Base-by-base conservation (phyloP, 495 filamentous ascomycete species). In the Cercophora scortea region DNA sequence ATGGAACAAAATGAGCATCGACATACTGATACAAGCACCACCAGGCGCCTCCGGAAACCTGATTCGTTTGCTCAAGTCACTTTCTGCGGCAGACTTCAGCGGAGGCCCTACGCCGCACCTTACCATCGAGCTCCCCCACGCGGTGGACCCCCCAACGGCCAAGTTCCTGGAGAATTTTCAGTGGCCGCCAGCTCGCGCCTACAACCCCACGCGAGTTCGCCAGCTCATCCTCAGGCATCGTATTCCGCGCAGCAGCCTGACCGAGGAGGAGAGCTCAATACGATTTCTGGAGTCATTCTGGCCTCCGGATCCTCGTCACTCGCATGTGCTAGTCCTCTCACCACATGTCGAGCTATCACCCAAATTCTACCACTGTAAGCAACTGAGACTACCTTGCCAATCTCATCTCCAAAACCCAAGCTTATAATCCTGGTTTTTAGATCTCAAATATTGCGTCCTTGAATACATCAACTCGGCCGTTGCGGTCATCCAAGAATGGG, bases 221-320 rank as follows among this genome's bases (percentile, higher is more conserved):
- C 62, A 79, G 51, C 74, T 93, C 10, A 83, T 79, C 4, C 68
- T 95, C n/a, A 77, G 86, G 32, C 87, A 84, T 60, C 86, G 84
- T 25, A 82, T 94, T 32, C 71, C 76, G 8, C 72, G 71, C 18
- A 69, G 72, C 47, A 69, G 65, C 34, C 53, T 82, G 48, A 78
- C 75, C 42, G 73, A 78, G 58, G 73, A 83, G 50, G 75, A 90
- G 68, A 75, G 83, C 44, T 84, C 88, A 8, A 69, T 85, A 15
- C 80, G 82, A 50, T 83, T 87, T 35, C 69, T 93, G 11, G 89
- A 95, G 66, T 83, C 85, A 0, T 94, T 91, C 62, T 95, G 86
- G 73, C 89, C 90, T 8, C 65, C 74, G 6, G 71, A 82, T 51
- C 73, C 79, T 11, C 57, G 59, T 1, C 55, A 79, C 44, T 83